Evolutionary conservation across 106 monocot genomes (phyloP).

Genomic region (Dioscorea zingiberensis): DNA sequence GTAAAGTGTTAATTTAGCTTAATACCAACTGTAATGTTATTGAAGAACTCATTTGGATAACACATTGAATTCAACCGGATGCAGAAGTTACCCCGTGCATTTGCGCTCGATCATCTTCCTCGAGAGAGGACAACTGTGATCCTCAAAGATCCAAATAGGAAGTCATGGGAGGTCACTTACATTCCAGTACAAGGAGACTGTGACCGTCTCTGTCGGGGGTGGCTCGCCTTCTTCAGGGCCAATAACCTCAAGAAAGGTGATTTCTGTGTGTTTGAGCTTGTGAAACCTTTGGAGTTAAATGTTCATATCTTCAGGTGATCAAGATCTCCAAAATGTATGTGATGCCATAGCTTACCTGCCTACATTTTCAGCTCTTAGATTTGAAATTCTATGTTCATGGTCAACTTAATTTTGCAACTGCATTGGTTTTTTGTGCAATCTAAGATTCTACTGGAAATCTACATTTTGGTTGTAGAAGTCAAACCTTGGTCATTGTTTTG

Average conservation of each 20-base stretch:
- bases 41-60: slow-evolving; percentile 10
- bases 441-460: too few species aligned
- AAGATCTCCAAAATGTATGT: too few species aligned
- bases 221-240: slow-evolving; percentile 20
- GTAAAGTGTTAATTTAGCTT: slow-evolving; percentile 6
- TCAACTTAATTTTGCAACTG: too few species aligned
- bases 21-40: too few species aligned
- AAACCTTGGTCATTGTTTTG: too few species aligned
- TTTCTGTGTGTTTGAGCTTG: slow-evolving; percentile 32
- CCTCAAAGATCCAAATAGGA: slow-evolving; percentile 14
- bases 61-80: slow-evolving; percentile 4
- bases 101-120: slow-evolving; percentile 23
- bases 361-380: too few species aligned
- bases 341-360: too few species aligned
- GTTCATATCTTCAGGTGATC: slow-evolving; percentile 29
- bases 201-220: slow-evolving; percentile 18
- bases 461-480: too few species aligned
- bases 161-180: slow-evolving; percentile 21
- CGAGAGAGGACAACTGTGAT: slow-evolving; percentile 9
- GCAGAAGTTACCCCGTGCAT: slow-evolving; percentile 23
- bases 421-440: too few species aligned
- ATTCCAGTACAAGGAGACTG: slow-evolving; percentile 7
- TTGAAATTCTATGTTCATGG: too few species aligned
- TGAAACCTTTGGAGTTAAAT: slow-evolving; percentile 6
- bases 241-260: slow-evolving; percentile 35